Base-by-base conservation (phyloP, 208 protist species). In the Leishmania mexicana region DNA sequence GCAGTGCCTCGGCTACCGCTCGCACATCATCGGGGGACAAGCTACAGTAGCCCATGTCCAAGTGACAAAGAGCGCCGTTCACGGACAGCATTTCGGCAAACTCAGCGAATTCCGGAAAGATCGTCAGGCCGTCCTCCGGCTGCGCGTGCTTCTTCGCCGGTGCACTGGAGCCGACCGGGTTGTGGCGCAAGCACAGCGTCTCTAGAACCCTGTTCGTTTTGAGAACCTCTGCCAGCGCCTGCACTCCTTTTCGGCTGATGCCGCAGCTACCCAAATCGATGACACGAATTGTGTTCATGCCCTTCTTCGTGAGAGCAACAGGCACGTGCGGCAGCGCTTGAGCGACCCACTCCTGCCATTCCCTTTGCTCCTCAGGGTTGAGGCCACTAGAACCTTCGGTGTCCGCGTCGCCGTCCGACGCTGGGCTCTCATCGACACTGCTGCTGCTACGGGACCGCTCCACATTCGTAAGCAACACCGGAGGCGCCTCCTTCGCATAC, bases 231-330 rank as follows among this genome's bases (percentile, higher is more conserved):
- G 89, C 86, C 38, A 97, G 83, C n/a, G 81, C 67, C 68, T 88
- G 84, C 28, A 95, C 58, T 17, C 93, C 93, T 5, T 79, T 81
- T 80, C 82, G 87, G 38, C 86, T 86, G 79, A 97, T 91, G 73
- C 85, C 78, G 76, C 93, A 95, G 76, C 93, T 93, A 21, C 85
- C 83, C 6, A 97, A 73, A 79, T 97, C 93, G n/a, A 97, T 80
- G 24, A 89, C 81, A 35, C 83, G 79, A 31, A 97, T 51, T 13
- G 88, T 89, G 60, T 87, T 79, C 80, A 96, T 88, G 42, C 94
- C 92, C 51, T 80, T 81, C 77, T 96, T 95, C 3, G 75, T 80
- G 47, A 83, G 83, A n/a, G 51, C 47, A 13, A 83, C 71, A 11
- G 81, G 54, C 11, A 83, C 51, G n/a, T 51, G 78, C 21, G 77